phyloP scores from a whole-genome alignment of 2,329 filamentous ascomycete species.

The Zymoseptoria ardabiliae region DNA sequence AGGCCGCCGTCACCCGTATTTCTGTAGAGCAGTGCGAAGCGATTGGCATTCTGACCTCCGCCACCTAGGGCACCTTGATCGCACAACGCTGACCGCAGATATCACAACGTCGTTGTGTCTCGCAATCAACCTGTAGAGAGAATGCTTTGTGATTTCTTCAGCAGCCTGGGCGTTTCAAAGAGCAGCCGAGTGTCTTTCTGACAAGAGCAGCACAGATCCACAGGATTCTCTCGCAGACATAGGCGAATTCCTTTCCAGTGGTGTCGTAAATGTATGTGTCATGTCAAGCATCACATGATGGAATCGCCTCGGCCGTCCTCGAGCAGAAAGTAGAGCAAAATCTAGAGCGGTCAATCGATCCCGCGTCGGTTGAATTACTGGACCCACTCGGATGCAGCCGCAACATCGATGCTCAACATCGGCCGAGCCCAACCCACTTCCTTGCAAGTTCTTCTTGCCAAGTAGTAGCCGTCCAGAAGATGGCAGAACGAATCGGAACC shows the following conservation, averaged over 20 bases:
- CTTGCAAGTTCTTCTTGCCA: background rate
- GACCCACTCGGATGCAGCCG: background rate
- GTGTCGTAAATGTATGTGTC: background rate
- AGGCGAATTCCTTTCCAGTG: background rate
- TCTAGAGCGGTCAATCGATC: background rate
- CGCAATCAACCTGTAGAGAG: background rate
- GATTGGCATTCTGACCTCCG: background rate
- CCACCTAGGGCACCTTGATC: background rate
- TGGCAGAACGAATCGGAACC: background rate
- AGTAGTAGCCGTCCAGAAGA: background rate
- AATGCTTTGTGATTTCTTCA: background rate
- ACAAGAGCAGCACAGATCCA: background rate
- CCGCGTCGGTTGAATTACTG: background rate
- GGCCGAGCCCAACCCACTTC: background rate
- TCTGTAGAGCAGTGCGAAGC: background rate
- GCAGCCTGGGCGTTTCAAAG: background rate
- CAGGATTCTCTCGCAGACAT: background rate
- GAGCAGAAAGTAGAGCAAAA: background rate
- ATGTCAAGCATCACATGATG: background rate
- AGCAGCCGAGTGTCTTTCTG: background rate
- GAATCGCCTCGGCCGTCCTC: background rate
- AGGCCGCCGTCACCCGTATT: background rate
- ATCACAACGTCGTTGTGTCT: background rate
- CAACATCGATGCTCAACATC: background rate
- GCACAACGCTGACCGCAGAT: background rate